Evolutionary conservation across 2,329 filamentous ascomycete species (phyloP), one percentile per base, ranked within the genome.

Genomic region (Xylariaceae sp.): DNA sequence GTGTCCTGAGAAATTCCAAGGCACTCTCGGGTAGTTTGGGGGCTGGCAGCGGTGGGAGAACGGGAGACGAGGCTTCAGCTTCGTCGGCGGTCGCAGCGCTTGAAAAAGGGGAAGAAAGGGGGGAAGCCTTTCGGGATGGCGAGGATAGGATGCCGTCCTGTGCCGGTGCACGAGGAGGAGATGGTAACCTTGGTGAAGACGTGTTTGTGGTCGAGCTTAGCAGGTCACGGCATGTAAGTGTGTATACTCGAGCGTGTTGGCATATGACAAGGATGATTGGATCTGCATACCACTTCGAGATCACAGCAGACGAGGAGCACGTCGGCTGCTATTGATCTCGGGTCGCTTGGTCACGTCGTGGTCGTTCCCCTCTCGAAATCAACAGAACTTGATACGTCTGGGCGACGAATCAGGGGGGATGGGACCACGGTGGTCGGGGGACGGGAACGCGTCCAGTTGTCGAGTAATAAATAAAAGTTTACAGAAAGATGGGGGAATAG

Each of bases 101-200:
- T 41, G 80, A 84, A 44, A 83, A 69, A 39, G 79, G 72, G 44
- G 80, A 79, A 39, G 79, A 83, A 42, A 59, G 63, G 46, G 71
- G 68, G n/a, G 67, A 50, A 42, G 61, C 62, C 40, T 56, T 56
- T 49, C 59, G 59, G 59, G 59, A 58, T 55, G 59, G 60, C 55
- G 56, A 55, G 49, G 62, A 57, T 62, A 61, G 62, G 55, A 55
- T 57, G 64, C 72, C 73, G 71, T 79, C 77, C 75, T 74, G 78
- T 76, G 78, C 76, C 59, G 65, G 57, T 58, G 78, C 78, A 80
- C 74, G 67, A 77, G 76, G 75, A 73, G 73, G 70, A 34, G 68
- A 63, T 52, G 69, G 66, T 63, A 67, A 61, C 54, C 61, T 69
- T 71, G 64, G 61, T 59, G 74, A 67, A 71, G 74, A 79, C 77